Percentiles rank a stretch among this genome's conserved stretches.
phyloP scores from a whole-genome alignment of 208 protist species.

The Leishmania mexicana region DNA sequence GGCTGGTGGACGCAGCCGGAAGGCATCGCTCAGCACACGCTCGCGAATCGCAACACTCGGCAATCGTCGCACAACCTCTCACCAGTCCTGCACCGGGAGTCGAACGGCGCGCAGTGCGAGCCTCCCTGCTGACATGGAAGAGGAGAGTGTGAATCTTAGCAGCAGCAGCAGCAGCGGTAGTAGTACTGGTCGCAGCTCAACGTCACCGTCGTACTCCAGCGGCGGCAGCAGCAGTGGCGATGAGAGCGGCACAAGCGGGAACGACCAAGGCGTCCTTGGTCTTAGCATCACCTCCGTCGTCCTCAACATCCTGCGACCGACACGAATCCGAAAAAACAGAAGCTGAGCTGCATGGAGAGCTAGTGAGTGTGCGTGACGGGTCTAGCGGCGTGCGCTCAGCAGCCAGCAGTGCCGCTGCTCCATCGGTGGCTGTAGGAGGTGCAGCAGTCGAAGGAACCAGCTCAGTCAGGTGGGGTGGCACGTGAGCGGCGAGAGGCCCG shows the following conservation, averaged over 20 bases:
- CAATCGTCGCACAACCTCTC: not conserved
- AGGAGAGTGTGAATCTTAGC: conserved; percentile 9
- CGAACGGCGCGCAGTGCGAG: not conserved
- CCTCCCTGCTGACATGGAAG: not conserved
- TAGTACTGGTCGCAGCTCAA: not conserved
- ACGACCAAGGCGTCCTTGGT: not conserved
- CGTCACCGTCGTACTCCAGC: not conserved
- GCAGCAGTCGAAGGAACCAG: not conserved
- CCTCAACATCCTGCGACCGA: conserved; percentile 16
- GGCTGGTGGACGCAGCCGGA: not conserved
- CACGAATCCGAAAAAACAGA: conserved; percentile 11
- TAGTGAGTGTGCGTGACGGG: not conserved
- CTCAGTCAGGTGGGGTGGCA: not conserved
- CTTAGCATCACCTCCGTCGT: conserved; percentile 24
- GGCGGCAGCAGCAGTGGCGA: not conserved
- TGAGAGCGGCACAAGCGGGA: not conserved
- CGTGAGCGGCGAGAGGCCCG: not conserved
- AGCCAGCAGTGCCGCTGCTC: not conserved
- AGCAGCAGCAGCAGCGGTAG: conserved; percentile 11
- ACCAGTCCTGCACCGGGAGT: not conserved
- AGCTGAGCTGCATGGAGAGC: not conserved
- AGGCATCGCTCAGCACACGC: conserved; percentile 4
- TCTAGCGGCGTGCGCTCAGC: not conserved
- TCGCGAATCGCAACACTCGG: not conserved
- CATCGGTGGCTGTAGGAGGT: not conserved